phyloP scores from a whole-genome alignment of 2,329 filamentous ascomycete genomes.

The Dothideomycetidae sp. region DNA sequence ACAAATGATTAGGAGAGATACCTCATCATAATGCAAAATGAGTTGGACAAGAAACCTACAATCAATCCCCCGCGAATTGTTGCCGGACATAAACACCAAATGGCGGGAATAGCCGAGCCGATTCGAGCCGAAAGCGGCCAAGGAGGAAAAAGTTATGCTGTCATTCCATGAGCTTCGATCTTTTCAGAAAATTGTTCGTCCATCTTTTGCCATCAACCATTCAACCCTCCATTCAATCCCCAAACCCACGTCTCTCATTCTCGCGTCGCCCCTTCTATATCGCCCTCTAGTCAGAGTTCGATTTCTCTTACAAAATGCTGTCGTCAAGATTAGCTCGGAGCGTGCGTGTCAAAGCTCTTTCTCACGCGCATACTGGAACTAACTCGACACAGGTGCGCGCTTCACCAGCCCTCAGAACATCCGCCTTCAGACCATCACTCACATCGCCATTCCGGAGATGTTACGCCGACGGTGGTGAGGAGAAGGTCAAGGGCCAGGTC shows the following conservation, averaged over 20 bases:
- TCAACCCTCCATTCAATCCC: neutral
- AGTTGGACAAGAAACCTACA: no score
- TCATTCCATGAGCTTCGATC: conserved; percentile 4
- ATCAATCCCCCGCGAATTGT: no score
- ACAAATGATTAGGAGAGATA: no score
- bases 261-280: neutral
- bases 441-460: conserved; percentile 57
- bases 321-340: conserved; percentile 23
- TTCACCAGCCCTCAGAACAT: conserved; percentile 23
- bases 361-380: conserved; percentile 5
- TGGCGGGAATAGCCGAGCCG: neutral
- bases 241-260: neutral
- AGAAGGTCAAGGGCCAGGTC: conserved; percentile 87
- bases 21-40: no score
- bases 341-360: conserved; percentile 16
- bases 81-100: no score
- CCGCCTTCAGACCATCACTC: conserved; percentile 42
- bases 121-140: neutral
- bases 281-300: neutral
- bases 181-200: conserved; percentile 1
- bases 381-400: conserved; percentile 16
- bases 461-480: conserved; percentile 55
- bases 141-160: neutral
- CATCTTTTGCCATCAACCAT: neutral
- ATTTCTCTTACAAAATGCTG: conserved; percentile 18